These are phyloP conservation scores for Chlorella sp. DNA, from an alignment of 139 green algal species.

Conservation along the genomic window DNA sequence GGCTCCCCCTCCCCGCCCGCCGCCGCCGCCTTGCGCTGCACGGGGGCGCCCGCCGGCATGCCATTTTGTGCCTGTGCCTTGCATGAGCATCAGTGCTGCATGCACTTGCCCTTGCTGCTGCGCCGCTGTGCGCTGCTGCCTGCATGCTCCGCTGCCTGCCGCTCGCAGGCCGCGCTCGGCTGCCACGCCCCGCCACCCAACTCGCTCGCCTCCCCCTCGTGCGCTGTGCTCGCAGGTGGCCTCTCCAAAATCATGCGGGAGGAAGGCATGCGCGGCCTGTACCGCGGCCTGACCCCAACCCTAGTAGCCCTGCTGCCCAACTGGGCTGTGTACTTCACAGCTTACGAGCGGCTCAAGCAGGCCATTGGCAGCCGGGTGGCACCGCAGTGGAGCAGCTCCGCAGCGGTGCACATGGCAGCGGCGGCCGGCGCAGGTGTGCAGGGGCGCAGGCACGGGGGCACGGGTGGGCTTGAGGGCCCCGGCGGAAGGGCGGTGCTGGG, in stretches of 20 bases:
- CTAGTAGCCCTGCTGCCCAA: slow-evolving; percentile 96
- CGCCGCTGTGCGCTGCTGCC: neutral
- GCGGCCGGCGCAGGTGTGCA: slow-evolving; percentile 79
- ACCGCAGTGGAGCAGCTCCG: slow-evolving; percentile 17
- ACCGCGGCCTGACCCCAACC: slow-evolving; percentile 92
- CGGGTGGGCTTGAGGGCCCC: neutral
- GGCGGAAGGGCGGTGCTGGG: too few species aligned
- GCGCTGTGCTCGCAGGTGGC: slow-evolving; percentile 51
- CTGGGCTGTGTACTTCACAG: slow-evolving; percentile 97
- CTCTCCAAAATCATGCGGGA: slow-evolving; percentile 79
- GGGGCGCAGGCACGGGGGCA: too few species aligned
- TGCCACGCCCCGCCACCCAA: neutral
- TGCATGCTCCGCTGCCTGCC: neutral
- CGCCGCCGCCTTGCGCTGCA: too few species aligned
- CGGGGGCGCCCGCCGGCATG: too few species aligned
- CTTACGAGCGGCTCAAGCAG: slow-evolving; percentile 90
- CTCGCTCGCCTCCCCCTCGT: neutral
- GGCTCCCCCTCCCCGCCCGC: too few species aligned
- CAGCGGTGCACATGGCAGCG: slow-evolving; percentile 77
- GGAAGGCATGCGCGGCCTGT: slow-evolving; percentile 89
- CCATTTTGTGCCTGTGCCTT: neutral
- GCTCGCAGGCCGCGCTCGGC: neutral
- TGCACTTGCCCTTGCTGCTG: too few species aligned
- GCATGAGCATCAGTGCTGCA: neutral
- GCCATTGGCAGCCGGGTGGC: slow-evolving; percentile 36